Evolutionary conservation across 495 filamentous ascomycete genomes (phyloP).

Genomic region (Trichoderma erinaceum): DNA sequence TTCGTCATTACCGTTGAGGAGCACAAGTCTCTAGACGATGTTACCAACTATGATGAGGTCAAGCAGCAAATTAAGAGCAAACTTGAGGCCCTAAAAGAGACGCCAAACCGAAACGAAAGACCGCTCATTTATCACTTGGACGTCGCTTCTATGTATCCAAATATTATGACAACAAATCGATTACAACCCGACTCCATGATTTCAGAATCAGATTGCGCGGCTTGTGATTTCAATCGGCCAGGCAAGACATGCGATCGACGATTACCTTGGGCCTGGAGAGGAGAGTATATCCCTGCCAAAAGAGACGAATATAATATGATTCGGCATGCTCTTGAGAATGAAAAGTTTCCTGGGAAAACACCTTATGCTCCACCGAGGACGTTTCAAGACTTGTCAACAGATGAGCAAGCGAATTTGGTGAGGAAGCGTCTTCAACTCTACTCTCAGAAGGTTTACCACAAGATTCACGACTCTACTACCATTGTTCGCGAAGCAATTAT

Average conservation of each 20-base stretch:
- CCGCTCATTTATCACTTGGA: slow-evolving; percentile 97
- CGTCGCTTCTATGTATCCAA: slow-evolving; percentile 99
- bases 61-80: slow-evolving; percentile 73
- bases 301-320: slow-evolving; percentile 99
- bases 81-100: slow-evolving; percentile 67
- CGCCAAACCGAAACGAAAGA: slow-evolving; percentile 72
- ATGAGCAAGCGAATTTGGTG: slow-evolving; percentile 75
- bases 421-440: slow-evolving; percentile 89
- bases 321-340: slow-evolving; percentile 82
- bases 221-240: slow-evolving; percentile 96
- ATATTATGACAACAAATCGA: slow-evolving; percentile 99
- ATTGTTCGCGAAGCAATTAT: slow-evolving; percentile 95
- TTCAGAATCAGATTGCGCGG: slow-evolving; percentile 87
- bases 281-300: slow-evolving; percentile 93
- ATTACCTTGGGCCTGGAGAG: slow-evolving; percentile 96
- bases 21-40: slow-evolving; percentile 85
- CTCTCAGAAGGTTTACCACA: slow-evolving; percentile 98
- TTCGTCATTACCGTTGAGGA: slow-evolving; percentile 94
- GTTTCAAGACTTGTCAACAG: slow-evolving; percentile 72
- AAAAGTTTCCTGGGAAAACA: slow-evolving; percentile 72
- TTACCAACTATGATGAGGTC: slow-evolving; percentile 89
- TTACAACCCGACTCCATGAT: slow-evolving; percentile 98
- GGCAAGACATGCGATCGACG: slow-evolving; percentile 95
- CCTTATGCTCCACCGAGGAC: slow-evolving; percentile 63
- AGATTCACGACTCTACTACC: slow-evolving; percentile 92